Percentiles rank a stretch among this genome's conserved stretches.
Conservation (phyloP, 2,329 filamentous ascomycete species). For the Fusarium bactridioides region DNA sequence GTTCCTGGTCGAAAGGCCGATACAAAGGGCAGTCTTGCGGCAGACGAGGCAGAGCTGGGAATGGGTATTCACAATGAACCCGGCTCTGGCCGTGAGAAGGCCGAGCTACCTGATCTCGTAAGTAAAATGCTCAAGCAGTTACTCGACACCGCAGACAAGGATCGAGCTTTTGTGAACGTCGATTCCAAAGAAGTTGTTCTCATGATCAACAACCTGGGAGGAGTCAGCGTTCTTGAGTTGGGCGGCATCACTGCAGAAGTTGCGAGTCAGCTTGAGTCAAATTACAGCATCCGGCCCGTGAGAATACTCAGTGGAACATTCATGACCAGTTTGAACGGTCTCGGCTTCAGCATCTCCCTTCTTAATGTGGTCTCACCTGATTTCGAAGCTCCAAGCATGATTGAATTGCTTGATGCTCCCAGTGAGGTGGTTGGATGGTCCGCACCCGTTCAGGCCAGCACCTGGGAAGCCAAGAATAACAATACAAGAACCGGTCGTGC, state of each 20-base stretch:
- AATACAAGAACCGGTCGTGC: slow-evolving; percentile 54
- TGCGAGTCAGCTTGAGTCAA: slow-evolving; percentile 65
- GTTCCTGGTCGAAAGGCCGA: slow-evolving; percentile 78
- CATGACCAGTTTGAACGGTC: slow-evolving; percentile 81
- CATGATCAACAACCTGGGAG: slow-evolving; percentile 79
- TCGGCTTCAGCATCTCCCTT: slow-evolving; percentile 77
- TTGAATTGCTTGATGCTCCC: slow-evolving; percentile 74
- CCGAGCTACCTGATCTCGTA: slow-evolving; percentile 63
- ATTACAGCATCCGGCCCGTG: slow-evolving; percentile 67
- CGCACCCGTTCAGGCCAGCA: slow-evolving; percentile 66
- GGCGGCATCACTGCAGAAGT: slow-evolving; percentile 77
- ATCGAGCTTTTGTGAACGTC: slow-evolving; percentile 74
- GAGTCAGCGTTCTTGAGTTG: slow-evolving; percentile 75
- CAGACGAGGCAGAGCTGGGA: slow-evolving; percentile 69
- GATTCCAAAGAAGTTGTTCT: slow-evolving; percentile 71
- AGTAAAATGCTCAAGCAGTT: slow-evolving; percentile 74
- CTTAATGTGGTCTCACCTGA: slow-evolving; percentile 69
- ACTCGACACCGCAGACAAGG: slow-evolving; percentile 69
- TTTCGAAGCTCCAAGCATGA: slow-evolving; percentile 67
- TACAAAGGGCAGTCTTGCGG: slow-evolving; percentile 64
- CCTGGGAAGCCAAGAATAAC: slow-evolving; percentile 67
- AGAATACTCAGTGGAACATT: slow-evolving; percentile 74
- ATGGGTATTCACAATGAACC: slow-evolving; percentile 83
- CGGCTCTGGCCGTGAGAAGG: slow-evolving; percentile 60
- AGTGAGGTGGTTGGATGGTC: slow-evolving; percentile 76